Evolutionary conservation across 371 early-diverging fungal genomes (phyloP), one percentile per base, ranked within the genome.

Genomic region (Mucor indicus): DNA sequence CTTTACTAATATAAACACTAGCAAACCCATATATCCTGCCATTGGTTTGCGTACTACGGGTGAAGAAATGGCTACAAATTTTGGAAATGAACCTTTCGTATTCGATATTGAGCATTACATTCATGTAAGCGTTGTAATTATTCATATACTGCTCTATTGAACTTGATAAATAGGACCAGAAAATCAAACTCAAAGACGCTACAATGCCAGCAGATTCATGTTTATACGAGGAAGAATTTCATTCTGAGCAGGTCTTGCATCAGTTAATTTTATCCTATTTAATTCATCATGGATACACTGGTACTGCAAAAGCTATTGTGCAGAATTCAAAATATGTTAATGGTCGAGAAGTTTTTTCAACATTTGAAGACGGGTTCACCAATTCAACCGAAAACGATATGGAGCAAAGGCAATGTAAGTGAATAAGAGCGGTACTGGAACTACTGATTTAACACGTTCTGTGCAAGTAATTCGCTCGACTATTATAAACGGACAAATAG

Each of bases 1-100:
- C 3, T 75, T 75, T 20, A 51, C 29, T 3, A 31, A 54, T 25
- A 60, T 80, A 33, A 68, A 75, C 12, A 53, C 66, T 1, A 33
- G 17, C n/a, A 43, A 57, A 11, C 40, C 49, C 29, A 53, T 92
- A 10, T 96, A 80, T 55, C 95, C 98, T 2, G 80, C 83, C 10
- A 83, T 98, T 45, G 98, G 98, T 11, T 71, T 96, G 63, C 76
- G 95, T 33, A 95, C 98, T 7, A 79, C 79, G 1, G 91, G 90
- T 10, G 98, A 97, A 69, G 64, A 81, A 25, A 69, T 95, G 13
- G 78, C 83, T 46, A 89, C 84, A 11, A 98, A 97, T 69, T 98
- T 98, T 82, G 98, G 98, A 1, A 79, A 64, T 32, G 55, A 84
- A 27, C 75, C 82, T 10, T 98, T 98, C 71, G 61, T 73, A 22